These are phyloP conservation scores for Malassezia arunalokei DNA, from an alignment of 1,284 basidiomycete species.

Conservation along the genomic window DNA sequence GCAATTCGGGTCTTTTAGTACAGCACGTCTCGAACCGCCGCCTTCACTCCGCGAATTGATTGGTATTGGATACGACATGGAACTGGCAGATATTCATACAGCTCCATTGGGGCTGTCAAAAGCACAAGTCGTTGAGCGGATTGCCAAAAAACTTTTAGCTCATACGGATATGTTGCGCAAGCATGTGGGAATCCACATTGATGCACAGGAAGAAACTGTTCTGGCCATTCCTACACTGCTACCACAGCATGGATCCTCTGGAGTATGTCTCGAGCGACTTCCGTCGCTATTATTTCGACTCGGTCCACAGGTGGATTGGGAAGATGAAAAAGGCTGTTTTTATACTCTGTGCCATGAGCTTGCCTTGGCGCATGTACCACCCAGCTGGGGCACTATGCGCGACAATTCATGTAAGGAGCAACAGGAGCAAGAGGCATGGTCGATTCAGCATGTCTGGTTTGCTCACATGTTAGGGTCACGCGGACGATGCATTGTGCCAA, in stretches of 20 bases:
- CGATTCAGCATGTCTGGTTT: slow-evolving; percentile 32
- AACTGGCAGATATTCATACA: slow-evolving; percentile 48
- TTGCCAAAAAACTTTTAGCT: slow-evolving; percentile 43
- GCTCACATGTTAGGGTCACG: slow-evolving; percentile 20
- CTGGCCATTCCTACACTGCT: slow-evolving; percentile 69
- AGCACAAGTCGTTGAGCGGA: slow-evolving; percentile 53
- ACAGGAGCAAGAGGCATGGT: slow-evolving; percentile 15
- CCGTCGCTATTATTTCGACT: slow-evolving; percentile 36
- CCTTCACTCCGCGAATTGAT: slow-evolving; percentile 63
- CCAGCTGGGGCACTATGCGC: slow-evolving; percentile 47
- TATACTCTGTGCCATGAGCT: slow-evolving; percentile 72
- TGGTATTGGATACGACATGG: slow-evolving; percentile 64
- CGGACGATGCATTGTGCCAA: slow-evolving; percentile 13
- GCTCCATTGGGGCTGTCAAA: slow-evolving; percentile 29
- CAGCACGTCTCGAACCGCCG: slow-evolving; percentile 68
- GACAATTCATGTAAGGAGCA: background rate
- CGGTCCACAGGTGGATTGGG: slow-evolving; percentile 67
- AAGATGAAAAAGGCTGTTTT: slow-evolving; percentile 72
- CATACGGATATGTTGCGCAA: slow-evolving; percentile 77
- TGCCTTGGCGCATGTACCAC: slow-evolving; percentile 45
- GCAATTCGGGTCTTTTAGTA: slow-evolving; percentile 70
- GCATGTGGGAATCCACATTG: slow-evolving; percentile 63
- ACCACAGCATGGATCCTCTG: slow-evolving; percentile 68
- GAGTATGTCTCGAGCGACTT: slow-evolving; percentile 58
- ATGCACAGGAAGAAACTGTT: slow-evolving; percentile 55